Percentiles rank a stretch among this genome's conserved stretches.
phyloP scores from a whole-genome alignment of 441 rosid genomes.

The Hura crepitans region DNA sequence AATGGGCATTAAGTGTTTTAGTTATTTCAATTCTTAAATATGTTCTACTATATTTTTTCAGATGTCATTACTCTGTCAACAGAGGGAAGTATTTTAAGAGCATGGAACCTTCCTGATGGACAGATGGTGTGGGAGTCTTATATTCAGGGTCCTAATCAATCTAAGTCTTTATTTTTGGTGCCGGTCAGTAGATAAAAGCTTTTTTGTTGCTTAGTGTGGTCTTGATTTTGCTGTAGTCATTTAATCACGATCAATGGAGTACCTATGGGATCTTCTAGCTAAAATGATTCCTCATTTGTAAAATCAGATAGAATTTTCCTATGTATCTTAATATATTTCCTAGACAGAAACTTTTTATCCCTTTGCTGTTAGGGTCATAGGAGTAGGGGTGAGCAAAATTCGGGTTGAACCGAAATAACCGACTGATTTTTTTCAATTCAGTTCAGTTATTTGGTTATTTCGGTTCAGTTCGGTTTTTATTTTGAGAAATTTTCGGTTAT shows the following conservation, averaged over 20 bases:
- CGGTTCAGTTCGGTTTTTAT: no score
- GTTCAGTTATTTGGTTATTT: no score
- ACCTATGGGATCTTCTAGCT: neutral
- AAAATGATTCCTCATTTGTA: no score
- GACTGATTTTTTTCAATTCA: no score
- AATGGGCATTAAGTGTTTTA: neutral
- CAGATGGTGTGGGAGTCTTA: conserved; percentile 95
- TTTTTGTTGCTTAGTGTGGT: neutral
- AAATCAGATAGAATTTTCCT: neutral
- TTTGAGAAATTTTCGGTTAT: no score
- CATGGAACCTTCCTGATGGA: conserved; percentile 99
- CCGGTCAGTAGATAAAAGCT: conserved; percentile 47
- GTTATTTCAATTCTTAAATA: conserved; percentile 2
- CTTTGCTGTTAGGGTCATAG: neutral
- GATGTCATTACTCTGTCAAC: conserved; percentile 88
- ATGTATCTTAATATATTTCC: neutral
- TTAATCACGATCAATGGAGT: neutral
- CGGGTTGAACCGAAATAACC: conserved; percentile 68
- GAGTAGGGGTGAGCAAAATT: neutral
- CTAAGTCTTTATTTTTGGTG: conserved; percentile 58
- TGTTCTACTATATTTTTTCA: conserved; percentile 27
- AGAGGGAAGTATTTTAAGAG: conserved; percentile 72
- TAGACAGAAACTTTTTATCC: neutral
- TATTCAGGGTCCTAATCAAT: conserved; percentile 51
- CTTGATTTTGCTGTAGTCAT: neutral